Evolutionary conservation across 805 yeast species (phyloP), one percentile per base, ranked within the genome.

Genomic region (Priceomyces medius): DNA sequence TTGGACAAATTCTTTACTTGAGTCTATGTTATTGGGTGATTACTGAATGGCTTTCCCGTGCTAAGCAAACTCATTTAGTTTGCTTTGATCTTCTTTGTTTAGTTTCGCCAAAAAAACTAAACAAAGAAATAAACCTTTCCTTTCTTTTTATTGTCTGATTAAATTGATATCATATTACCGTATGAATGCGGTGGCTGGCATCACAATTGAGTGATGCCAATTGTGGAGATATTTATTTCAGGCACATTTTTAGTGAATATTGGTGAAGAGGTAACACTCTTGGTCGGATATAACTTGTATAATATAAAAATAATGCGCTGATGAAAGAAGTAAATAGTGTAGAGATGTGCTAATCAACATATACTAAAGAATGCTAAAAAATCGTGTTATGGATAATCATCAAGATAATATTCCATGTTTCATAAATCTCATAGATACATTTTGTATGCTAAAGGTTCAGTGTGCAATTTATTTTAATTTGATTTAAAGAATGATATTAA

Each of bases 1-100:
- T 59, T 71, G 48, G 76, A 71, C 48, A 66, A 68, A 46, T 66
- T 66, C 41, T 68, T 68, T 40, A 53, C 53, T 42, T 65, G 46
- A 44, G 31, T 28, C 35, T 31, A 17, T 20, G 19, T 32, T 23
- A 8, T 32, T 26, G n/a, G 35, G 35, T 32, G 19, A 14, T 19
- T 19, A 32, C 35, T 32, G 35, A 12, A 19, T 32, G 35, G 23
- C 20, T 20, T 16, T 32, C 35, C 23, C 35, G 19, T 18, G n/a
- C 19, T 32, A 27, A n/a, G 29, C 29, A 26, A 9, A n/a, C 14
- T 26, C 14, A 14, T 12, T 6, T 8, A 26, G 29, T n/a, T 26
- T 26, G 29, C 29, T 26, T 26, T 26, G 29, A 12, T 10, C 29
- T n/a, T 26, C 24, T 14, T 26, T n/a, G 10, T 26, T n/a, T 26